Evolutionary conservation across 176 grass and related monocot genomes (phyloP).

Genomic region (Typha latifolia): DNA sequence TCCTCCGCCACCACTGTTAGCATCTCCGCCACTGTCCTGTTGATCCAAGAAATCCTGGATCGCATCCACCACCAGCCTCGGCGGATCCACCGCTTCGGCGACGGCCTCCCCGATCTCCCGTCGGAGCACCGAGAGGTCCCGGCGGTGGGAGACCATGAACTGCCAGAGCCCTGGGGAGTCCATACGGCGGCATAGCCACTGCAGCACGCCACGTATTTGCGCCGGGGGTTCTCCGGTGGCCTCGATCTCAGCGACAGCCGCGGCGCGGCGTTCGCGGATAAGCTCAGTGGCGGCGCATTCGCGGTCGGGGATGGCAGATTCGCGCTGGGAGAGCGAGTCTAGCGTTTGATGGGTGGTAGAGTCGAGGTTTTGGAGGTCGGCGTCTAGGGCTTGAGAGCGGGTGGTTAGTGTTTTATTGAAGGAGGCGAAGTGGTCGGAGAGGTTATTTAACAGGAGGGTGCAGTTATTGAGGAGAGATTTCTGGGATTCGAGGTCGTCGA

Average conservation of each 20-base stretch:
- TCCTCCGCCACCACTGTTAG: conserved; percentile 6
- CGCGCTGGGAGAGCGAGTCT: conserved; percentile 35
- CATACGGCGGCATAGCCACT: conserved; percentile 73
- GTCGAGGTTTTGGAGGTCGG: conserved; percentile 26
- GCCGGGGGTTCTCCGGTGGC: conserved; percentile 13
- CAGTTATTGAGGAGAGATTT: conserved; percentile 29
- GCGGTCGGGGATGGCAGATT: conserved; percentile 28
- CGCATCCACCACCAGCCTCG: conserved; percentile 56
- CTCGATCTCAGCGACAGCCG: conserved; percentile 29
- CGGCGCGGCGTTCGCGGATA: conserved; percentile 19
- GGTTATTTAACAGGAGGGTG: conserved; percentile 33
- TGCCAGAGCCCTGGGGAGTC: conserved; percentile 53
- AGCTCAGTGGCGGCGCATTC: conserved; percentile 9
- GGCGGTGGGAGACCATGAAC: conserved; percentile 34
- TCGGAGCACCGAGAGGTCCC: conserved; percentile 33
- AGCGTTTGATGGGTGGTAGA: conserved; percentile 17
- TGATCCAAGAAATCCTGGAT: conserved; percentile 40
- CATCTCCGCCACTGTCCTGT: background rate
- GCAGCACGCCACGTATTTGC: conserved; percentile 34
- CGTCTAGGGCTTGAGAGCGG: conserved; percentile 43
- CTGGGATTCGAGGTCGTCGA: conserved; percentile 54
- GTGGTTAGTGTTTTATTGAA: conserved; percentile 47
- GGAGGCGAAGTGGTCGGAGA: conserved; percentile 45
- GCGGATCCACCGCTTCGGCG: conserved; percentile 41
- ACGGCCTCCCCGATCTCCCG: conserved; percentile 38